These are phyloP conservation scores for Paecilomyces dactylethromorphus DNA, from an alignment of 2,329 filamentous ascomycete species.

Conservation along the genomic window DNA sequence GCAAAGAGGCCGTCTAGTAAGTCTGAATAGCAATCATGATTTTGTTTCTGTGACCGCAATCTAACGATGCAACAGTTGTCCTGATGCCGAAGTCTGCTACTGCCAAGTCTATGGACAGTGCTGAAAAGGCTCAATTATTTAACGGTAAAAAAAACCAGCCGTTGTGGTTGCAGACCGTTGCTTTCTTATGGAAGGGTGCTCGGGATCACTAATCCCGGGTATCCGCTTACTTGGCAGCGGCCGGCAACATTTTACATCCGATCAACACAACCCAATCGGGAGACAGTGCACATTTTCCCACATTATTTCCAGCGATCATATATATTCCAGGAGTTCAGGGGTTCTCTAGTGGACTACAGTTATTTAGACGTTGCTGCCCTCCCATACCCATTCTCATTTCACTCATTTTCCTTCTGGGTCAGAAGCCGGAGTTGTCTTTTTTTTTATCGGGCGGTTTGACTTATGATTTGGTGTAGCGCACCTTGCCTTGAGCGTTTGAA, in stretches of 20 bases:
- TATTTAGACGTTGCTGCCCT: background rate
- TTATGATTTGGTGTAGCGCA: background rate
- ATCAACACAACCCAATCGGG: background rate
- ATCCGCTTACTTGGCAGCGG: too few relatives aligned
- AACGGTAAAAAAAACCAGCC: too few relatives aligned
- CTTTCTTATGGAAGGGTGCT: too few relatives aligned
- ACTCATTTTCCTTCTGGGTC: background rate
- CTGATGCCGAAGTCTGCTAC: slow-evolving; percentile 27
- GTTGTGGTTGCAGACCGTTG: too few relatives aligned
- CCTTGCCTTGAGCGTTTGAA: background rate
- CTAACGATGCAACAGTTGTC: slow-evolving; percentile 20
- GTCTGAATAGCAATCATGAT: slow-evolving; percentile 6
- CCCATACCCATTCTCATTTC: background rate
- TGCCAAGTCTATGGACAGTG: slow-evolving; percentile 31
- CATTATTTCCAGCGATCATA: background rate
- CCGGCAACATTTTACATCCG: too few relatives aligned
- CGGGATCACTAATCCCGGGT: too few relatives aligned
- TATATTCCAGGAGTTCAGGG: background rate
- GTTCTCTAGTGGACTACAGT: background rate
- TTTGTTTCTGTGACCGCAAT: background rate
- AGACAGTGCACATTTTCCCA: background rate
- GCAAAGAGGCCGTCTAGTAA: slow-evolving; percentile 34
- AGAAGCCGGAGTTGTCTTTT: background rate
- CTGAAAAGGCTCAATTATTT: slow-evolving; percentile 7
- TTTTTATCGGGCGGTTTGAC: background rate